A percentile compares a stretch with the other conserved stretches of the same genome.
Evolutionary conservation across 2,329 filamentous ascomycete species (phyloP).

Genomic region (Apiospora aurea): DNA sequence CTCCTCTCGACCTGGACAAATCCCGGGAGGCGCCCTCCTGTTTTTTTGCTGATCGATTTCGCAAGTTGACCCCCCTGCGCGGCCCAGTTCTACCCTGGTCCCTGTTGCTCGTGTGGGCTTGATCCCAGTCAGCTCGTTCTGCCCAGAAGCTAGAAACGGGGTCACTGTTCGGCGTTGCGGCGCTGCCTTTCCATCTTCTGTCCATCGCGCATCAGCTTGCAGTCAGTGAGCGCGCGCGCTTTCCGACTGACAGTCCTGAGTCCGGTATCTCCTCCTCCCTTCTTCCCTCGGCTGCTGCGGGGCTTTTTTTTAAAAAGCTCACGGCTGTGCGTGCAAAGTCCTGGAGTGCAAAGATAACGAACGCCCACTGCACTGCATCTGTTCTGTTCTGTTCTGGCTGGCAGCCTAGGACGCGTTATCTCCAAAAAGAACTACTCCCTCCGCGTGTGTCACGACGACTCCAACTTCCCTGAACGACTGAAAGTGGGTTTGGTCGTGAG

Average conservation of each 20-base stretch:
- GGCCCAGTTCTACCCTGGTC: constrained; percentile 30
- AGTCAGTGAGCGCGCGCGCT: constrained; percentile 17
- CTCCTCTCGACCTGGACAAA: neutral
- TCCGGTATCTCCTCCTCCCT: constrained; percentile 18
- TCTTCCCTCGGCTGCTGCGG: constrained; percentile 25
- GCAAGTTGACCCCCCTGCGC: constrained; percentile 30
- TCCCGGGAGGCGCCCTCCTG: constrained; percentile 18
- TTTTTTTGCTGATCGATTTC: constrained; percentile 25
- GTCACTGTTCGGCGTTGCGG: constrained; percentile 24
- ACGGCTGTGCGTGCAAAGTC: neutral
- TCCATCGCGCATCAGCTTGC: constrained; percentile 23
- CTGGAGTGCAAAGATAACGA: constrained; percentile 26
- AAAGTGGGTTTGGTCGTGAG: constrained; percentile 18
- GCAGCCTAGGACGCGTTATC: neutral
- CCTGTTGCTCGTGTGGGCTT: constrained; percentile 36
- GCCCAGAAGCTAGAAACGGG: constrained; percentile 23
- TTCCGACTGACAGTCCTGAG: constrained; percentile 17
- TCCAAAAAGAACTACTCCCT: neutral
- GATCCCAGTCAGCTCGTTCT: constrained; percentile 31
- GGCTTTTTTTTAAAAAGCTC: constrained; percentile 10
- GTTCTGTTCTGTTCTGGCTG: neutral
- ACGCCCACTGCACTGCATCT: neutral
- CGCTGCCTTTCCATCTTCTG: constrained; percentile 26
- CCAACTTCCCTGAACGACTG: constrained; percentile 21
- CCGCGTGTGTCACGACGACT: constrained; percentile 9